Evolutionary conservation across 768 basidiomycete species (phyloP), one percentile per base, ranked within the genome.

Genomic region (Mycena capillaripes): DNA sequence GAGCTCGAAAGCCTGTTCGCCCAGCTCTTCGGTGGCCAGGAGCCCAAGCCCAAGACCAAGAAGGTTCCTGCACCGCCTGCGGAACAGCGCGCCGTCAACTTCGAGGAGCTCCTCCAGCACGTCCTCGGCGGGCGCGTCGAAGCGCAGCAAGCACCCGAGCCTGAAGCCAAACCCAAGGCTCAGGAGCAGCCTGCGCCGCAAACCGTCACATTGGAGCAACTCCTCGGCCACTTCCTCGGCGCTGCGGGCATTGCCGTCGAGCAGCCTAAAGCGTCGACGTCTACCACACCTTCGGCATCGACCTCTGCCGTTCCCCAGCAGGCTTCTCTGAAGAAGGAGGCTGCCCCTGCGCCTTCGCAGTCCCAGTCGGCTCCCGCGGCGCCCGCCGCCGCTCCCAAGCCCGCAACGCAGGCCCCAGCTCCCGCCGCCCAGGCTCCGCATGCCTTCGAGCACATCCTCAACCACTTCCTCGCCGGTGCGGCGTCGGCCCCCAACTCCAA

Each of bases 181-280:
- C 3, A 56, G 30, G 30, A 59, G 42, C 66, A 63, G 23, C n/a
- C 62, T 27, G 66, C 60, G 42, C 48, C 66, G n/a, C n/a, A n/a
- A n/a, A n/a, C n/a, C n/a, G 66, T 69, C 25, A 68, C 16, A 12
- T 16, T 77, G n/a, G 71, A 74, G 38, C 57, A 70, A 34, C 12
- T 77, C 34, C n/a, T 76, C 21, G 32, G 36, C 17, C 57, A 74
- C 50, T 64, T 77, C 56, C 56, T 77, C 12, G 62, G 73, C 17
- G 67, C 48, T 50, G 29, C 42, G 40, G 53, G 68, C 52, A 17
- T 70, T 60, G 19, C 61, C 57, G 44, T 36, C 63, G 21, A 53
- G 58, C 52, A 60, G 30, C 38, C 70, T 16, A 25, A 42, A 52
- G 27, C 36, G 34, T 67, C 59, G 21, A 59, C 72, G 14, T 52